Conservation (phyloP, 371 early-diverging fungal genomes). For the Catenaria anguillulae region DNA sequence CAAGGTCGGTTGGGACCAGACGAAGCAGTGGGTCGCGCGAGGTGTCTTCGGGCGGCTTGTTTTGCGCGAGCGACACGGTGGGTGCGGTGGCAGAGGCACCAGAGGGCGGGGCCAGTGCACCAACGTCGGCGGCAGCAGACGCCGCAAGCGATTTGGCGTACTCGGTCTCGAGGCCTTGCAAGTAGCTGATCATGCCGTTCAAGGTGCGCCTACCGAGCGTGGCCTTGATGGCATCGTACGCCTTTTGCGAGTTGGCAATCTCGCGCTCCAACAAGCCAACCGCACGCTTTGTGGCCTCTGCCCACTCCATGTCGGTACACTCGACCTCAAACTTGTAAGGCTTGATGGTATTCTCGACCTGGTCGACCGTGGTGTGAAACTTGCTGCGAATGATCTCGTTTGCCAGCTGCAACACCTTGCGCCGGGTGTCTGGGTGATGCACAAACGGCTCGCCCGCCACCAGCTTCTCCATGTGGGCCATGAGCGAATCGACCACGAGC, state of each 20-base stretch:
- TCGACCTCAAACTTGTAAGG: conserved; percentile 95
- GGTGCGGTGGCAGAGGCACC: not conserved
- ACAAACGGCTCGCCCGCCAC: conserved; percentile 65
- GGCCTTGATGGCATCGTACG: conserved; percentile 53
- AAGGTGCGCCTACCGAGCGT: conserved; percentile 64
- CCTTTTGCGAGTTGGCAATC: conserved; percentile 51
- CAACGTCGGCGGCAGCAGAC: not conserved
- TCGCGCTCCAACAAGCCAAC: conserved; percentile 57
- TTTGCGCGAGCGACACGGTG: not conserved
- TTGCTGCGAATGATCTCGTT: conserved; percentile 68
- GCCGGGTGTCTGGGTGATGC: conserved; percentile 69
- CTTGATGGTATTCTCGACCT: conserved; percentile 96
- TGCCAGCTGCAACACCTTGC: conserved; percentile 61
- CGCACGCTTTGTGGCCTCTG: conserved; percentile 64
- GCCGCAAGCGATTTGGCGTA: too few relatives aligned
- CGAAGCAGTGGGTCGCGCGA: not conserved
- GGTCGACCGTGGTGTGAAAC: conserved; percentile 75
- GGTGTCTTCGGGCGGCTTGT: not conserved
- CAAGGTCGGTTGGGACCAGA: not conserved
- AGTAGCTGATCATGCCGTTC: conserved; percentile 53
- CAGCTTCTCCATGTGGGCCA: conserved; percentile 63
- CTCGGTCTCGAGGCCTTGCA: conserved; percentile 19
- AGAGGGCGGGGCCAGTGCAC: not conserved
- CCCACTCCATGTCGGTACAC: conserved; percentile 81
- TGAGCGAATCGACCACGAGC: conserved; percentile 67